Evolutionary conservation across 306 rosid species (phyloP), one percentile per base, ranked within the genome.

Genomic region (Trifolium subterraneum): DNA sequence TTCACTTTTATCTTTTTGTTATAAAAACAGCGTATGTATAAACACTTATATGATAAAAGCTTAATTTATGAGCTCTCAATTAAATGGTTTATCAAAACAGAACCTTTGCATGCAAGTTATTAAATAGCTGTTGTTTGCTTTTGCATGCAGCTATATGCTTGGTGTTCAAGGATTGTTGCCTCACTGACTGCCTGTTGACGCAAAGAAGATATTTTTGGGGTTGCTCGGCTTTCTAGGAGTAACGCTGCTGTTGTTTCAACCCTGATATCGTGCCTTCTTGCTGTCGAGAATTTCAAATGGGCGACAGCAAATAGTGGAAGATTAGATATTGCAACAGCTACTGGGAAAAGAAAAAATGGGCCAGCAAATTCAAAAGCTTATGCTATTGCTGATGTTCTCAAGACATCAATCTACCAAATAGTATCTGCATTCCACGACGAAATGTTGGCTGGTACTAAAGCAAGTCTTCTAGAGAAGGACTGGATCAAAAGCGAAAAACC

Each of bases 171-270:
- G 85, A 84, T 83, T 1, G 88, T 85, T 56, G 89, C 92, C 20
- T 86, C 88, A 10, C 83, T 94, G 61, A 94, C 98, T 73, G 89
- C 93, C 72, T 69, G 78, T 71, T 94, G 97, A 2, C 93, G 81
- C 10, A 72, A 61, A 52, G 97, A 91, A 68, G 97, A 91, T 63
- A 84, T 88, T 70, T 94, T 64, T 7, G 98, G 98, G 36, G 92
- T 84, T 64, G 97, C 97, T 67, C 96, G 91, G 84, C 93, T 92
- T 68, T 88, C 95, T 0, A 95, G 98, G 51, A 90, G 96, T 67
- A 94, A 94, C 47, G 95, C 96, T 12, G 79, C 89, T 1, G 98
- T 86, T 41, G 74, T 87, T 62, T 88, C 96, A 5, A 87, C 95
- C 1, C 84, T 94, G 77, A 56, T 90, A 72, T 92, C 99, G 61